Percentiles rank a stretch among this genome's conserved stretches.
phyloP scores from a whole-genome alignment of 2,329 filamentous ascomycete species.

The Fusarium illudens region DNA sequence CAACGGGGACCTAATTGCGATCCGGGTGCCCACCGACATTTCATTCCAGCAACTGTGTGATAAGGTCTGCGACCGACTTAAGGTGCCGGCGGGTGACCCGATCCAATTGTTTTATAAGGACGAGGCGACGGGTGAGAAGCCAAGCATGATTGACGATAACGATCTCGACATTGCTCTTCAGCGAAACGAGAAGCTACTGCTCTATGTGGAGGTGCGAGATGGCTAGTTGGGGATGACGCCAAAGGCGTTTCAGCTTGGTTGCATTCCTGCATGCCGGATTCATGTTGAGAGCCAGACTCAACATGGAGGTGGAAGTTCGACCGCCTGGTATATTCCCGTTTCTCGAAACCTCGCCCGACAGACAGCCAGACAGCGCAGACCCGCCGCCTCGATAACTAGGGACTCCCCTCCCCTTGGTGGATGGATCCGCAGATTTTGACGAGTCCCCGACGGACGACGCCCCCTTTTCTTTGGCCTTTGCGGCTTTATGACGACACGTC shows the following conservation, averaged over 20 bases:
- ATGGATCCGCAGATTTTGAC: slow-evolving; percentile 29
- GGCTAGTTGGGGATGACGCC: slow-evolving; percentile 14
- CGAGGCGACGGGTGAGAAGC: slow-evolving; percentile 78
- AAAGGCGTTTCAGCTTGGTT: slow-evolving; percentile 35
- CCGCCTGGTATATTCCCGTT: slow-evolving; percentile 10
- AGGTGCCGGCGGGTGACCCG: slow-evolving; percentile 73
- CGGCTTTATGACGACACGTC: slow-evolving; percentile 39
- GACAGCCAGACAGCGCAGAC: no score
- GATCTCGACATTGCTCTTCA: slow-evolving; percentile 83
- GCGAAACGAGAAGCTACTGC: slow-evolving; percentile 85
- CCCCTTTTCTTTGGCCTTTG: slow-evolving; percentile 20
- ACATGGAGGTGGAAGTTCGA: slow-evolving; percentile 7
- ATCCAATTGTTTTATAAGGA: slow-evolving; percentile 87
- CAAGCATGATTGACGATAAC: slow-evolving; percentile 78
- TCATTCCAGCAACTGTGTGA: slow-evolving; percentile 79
- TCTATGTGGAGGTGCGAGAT: slow-evolving; percentile 70
- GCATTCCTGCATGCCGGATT: slow-evolving; percentile 15
- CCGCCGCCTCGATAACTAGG: slow-evolving; percentile 14
- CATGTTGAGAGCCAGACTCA: slow-evolving; percentile 17
- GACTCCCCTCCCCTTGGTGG: slow-evolving; percentile 20
- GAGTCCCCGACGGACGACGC: slow-evolving; percentile 31
- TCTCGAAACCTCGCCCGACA: slow-evolving; percentile 8
- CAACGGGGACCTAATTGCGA: slow-evolving; percentile 89
- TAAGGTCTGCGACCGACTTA: slow-evolving; percentile 85
- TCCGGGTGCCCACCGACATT: slow-evolving; percentile 85